Evolutionary conservation across 2,329 filamentous ascomycete species (phyloP), one percentile per base, ranked within the genome.

Genomic region (Penicillium verrucosum): DNA sequence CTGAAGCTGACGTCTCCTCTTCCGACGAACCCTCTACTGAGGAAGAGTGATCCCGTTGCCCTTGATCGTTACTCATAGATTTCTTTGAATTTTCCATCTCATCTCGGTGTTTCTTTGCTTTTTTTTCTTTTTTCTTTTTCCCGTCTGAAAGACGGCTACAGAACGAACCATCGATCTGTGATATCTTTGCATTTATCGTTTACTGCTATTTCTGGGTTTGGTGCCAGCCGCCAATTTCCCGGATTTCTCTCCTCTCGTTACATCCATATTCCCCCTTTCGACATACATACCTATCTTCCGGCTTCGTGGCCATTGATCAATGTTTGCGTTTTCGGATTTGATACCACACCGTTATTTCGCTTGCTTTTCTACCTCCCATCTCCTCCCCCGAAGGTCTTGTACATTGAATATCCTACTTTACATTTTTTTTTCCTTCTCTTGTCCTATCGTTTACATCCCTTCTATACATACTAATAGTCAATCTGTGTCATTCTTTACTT

Each of bases 321-420:
- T 44, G 59, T 60, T 64, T 54, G 58, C 54, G 56, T 59, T 62
- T 60, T 65, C 56, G 63, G 64, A 65, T 65, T 64, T 66, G 64
- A 66, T 66, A 66, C 64, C 64, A 66, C 60, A 58, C 60, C 48
- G 60, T 56, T 63, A 23, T 49, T 60, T 48, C 50, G 36, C 46
- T 44, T 38, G 30, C 30, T 54, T 53, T 45, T 50, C 47, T 48
- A 42, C 32, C 45, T 44, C 40, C 51, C 23, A 43, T 29, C 34
- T 37, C 48, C 40, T 2, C 40, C 5, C 38, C 38, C 40, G 42
- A 52, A 42, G 37, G 46, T 2, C 40, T 59, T 51, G 56, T 51
- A 56, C 51, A 54, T 48, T 65, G 60, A 61, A 60, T 32, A 64
- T 60, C 59, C 29, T 21, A 32, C 30, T 49, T 38, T 25, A 29